phyloP scores from a whole-genome alignment of 441 rosid genomes.

The Cnidoscolus chayamansa region DNA sequence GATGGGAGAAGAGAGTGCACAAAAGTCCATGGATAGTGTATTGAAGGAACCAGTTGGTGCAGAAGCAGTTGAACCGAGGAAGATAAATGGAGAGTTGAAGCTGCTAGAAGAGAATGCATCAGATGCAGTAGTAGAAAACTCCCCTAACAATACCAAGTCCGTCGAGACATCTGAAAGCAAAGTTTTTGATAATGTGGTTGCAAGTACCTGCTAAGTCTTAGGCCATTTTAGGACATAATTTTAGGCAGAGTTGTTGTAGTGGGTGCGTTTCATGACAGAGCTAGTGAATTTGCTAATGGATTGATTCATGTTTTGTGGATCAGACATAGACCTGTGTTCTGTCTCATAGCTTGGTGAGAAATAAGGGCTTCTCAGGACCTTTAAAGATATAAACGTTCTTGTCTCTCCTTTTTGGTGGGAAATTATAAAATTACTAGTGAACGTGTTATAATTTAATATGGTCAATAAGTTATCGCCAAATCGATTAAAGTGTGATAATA shows the following conservation, averaged over 20 bases:
- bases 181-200: constrained; percentile 29
- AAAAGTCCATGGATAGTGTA: constrained; percentile 26
- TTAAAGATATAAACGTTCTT: background rate
- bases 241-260: background rate
- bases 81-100: constrained; percentile 38
- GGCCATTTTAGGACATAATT: constrained; percentile 13
- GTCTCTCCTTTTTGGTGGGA: background rate
- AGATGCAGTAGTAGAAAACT: constrained; percentile 25
- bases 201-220: constrained; percentile 42
- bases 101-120: constrained; percentile 34
- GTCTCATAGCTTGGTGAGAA: constrained; percentile 3
- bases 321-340: background rate
- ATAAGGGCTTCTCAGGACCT: background rate
- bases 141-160: constrained; percentile 15
- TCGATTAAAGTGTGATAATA: too few relatives aligned
- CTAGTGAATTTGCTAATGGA: constrained; percentile 1
- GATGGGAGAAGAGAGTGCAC: constrained; percentile 22
- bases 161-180: constrained; percentile 26
- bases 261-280: background rate
- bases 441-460: too few relatives aligned
- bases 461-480: too few relatives aligned
- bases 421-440: too few relatives aligned
- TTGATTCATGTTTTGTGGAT: background rate
- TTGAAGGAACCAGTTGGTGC: constrained; percentile 20
- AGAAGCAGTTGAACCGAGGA: constrained; percentile 12